These are phyloP conservation scores for Chalciporus sphaerocephalus DNA, from an alignment of 768 basidiomycete species.

Conservation along the genomic window DNA sequence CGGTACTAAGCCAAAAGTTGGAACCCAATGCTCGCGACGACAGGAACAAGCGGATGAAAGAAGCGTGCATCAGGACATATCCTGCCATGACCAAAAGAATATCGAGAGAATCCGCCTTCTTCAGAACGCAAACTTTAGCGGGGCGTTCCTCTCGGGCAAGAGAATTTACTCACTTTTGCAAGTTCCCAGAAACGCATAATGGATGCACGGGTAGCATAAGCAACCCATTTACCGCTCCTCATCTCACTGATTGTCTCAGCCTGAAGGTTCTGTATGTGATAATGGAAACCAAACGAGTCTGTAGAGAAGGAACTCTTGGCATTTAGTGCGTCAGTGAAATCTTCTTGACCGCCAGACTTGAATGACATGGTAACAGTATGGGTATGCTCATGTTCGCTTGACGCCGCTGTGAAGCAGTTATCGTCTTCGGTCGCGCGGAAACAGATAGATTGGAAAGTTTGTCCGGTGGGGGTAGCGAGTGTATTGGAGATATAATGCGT, in stretches of 20 bases:
- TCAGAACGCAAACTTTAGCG: slow-evolving; percentile 16
- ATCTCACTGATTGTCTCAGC: slow-evolving; percentile 61
- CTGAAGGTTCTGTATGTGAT: slow-evolving; percentile 45
- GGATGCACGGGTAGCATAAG: slow-evolving; percentile 75
- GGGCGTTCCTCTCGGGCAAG: background rate
- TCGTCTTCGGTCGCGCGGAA: slow-evolving; percentile 33
- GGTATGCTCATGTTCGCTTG: slow-evolving; percentile 33
- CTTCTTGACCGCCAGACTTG: slow-evolving; percentile 44
- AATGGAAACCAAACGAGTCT: slow-evolving; percentile 43
- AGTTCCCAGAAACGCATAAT: slow-evolving; percentile 82
- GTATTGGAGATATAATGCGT: slow-evolving; percentile 44
- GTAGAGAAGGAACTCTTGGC: slow-evolving; percentile 26
- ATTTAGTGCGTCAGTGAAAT: slow-evolving; percentile 43
- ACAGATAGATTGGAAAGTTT: slow-evolving; percentile 50
- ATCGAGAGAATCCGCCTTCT: slow-evolving; percentile 94
- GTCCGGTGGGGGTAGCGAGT: slow-evolving; percentile 40
- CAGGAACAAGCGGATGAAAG: slow-evolving; percentile 87
- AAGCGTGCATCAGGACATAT: slow-evolving; percentile 92
- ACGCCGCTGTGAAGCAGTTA: slow-evolving; percentile 40
- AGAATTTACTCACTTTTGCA: slow-evolving; percentile 54
- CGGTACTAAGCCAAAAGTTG: slow-evolving; percentile 63
- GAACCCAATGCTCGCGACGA: slow-evolving; percentile 82
- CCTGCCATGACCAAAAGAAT: slow-evolving; percentile 92
- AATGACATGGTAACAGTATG: slow-evolving; percentile 51
- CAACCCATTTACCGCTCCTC: slow-evolving; percentile 82